These are phyloP conservation scores for Cryptomeria japonica DNA, from an alignment of 75 land plant species.

Conservation along the genomic window DNA sequence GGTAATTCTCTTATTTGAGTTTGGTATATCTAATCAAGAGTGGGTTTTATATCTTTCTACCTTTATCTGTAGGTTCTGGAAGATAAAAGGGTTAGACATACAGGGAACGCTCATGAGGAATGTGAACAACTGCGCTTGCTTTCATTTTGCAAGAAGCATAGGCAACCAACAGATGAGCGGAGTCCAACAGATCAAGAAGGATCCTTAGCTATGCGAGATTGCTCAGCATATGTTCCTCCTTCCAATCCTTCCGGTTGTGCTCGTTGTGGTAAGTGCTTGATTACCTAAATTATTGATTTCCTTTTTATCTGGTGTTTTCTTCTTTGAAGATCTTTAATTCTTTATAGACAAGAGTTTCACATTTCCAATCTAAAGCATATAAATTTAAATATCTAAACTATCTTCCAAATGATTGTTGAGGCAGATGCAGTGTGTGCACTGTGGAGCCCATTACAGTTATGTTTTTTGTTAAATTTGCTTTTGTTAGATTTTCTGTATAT, in stretches of 20 bases:
- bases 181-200: slow-evolving; percentile 26
- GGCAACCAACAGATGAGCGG: slow-evolving; percentile 49
- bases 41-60: neutral
- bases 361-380: neutral
- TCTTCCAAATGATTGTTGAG: neutral
- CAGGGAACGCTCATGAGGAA: slow-evolving; percentile 54
- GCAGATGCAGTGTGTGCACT: neutral
- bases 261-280: slow-evolving; percentile 58
- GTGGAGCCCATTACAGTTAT: neutral
- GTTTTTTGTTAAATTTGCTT: neutral
- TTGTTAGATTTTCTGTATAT: neutral
- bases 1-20: neutral
- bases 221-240: slow-evolving; percentile 47
- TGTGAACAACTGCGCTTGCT: slow-evolving; percentile 68
- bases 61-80: slow-evolving; percentile 46
- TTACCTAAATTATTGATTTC: neutral
- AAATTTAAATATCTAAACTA: neutral
- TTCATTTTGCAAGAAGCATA: slow-evolving; percentile 89
- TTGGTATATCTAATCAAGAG: neutral
- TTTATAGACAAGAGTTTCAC: neutral
- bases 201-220: slow-evolving; percentile 20
- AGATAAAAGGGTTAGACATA: slow-evolving; percentile 46
- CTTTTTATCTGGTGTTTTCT: neutral
- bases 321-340: neutral
- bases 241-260: slow-evolving; percentile 91